These are phyloP conservation scores for Polyplosphaeria fusca DNA, from an alignment of 495 filamentous ascomycete genomes.

Conservation along the genomic window DNA sequence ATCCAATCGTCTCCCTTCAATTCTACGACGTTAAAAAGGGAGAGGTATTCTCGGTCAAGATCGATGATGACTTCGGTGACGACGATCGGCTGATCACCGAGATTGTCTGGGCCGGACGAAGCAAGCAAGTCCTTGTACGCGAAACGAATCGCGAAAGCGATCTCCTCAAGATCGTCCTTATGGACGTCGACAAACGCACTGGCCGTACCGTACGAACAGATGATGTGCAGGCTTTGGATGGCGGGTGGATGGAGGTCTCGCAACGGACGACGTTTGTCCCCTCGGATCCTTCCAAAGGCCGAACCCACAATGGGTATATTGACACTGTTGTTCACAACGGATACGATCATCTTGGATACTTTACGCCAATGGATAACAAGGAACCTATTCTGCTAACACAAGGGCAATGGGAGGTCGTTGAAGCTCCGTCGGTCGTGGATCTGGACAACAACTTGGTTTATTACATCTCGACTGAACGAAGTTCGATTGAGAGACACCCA, in stretches of 20 bases:
- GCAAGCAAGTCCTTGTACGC: constrained; percentile 72
- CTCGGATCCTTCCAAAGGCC: constrained; percentile 72
- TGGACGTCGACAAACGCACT: constrained; percentile 72
- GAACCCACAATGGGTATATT: constrained; percentile 82
- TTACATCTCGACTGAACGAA: constrained; percentile 82
- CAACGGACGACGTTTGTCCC: constrained; percentile 84
- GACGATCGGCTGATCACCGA: constrained; percentile 89
- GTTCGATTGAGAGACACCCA: constrained; percentile 82
- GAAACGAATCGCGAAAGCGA: constrained; percentile 96
- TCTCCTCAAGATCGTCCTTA: constrained; percentile 74
- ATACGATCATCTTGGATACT: constrained; percentile 90
- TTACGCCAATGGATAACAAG: constrained; percentile 81
- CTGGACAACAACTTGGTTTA: constrained; percentile 81
- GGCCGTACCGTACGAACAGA: constrained; percentile 74
- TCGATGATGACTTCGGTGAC: constrained; percentile 72
- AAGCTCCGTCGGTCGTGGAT: constrained; percentile 85
- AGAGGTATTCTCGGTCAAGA: constrained; percentile 74
- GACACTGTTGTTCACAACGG: constrained; percentile 86
- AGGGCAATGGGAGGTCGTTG: constrained; percentile 89
- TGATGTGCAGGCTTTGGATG: constrained; percentile 78
- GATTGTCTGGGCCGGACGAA: constrained; percentile 79
- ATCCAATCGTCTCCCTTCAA: constrained; percentile 79
- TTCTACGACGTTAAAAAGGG: constrained; percentile 84
- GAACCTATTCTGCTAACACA: constrained; percentile 80
- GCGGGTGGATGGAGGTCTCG: constrained; percentile 95